Percentiles rank a stretch among this genome's conserved stretches.
Evolutionary conservation across 2,329 filamentous ascomycete species (phyloP).

Genomic region (Aspergillus fumigatus): DNA sequence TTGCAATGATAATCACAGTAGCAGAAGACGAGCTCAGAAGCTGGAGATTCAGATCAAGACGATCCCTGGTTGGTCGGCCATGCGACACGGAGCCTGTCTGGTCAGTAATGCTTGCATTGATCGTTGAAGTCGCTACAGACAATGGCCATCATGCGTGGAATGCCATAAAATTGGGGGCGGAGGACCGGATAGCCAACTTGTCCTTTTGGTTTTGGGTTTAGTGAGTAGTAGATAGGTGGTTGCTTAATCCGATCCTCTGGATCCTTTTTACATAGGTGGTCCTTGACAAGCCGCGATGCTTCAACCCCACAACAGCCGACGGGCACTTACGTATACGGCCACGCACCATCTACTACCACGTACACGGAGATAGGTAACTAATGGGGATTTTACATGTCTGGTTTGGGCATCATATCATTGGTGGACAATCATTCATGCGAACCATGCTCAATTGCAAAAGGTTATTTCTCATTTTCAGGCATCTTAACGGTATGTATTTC

Average conservation of each 20-base stretch:
- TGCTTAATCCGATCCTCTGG: neutral
- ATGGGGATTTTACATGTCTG: neutral
- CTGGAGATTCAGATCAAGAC: conserved; percentile 11
- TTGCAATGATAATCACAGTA: neutral
- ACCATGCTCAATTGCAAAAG: neutral
- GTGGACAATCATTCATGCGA: neutral
- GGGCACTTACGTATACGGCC: neutral
- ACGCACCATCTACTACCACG: neutral
- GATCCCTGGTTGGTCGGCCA: conserved; percentile 21
- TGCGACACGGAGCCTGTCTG: conserved; percentile 16
- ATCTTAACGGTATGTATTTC: no score
- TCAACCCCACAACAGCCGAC: neutral
- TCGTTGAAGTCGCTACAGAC: neutral
- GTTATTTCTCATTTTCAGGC: no score
- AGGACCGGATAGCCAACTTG: conserved; percentile 18
- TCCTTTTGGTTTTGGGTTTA: conserved; percentile 11
- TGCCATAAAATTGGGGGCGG: neutral
- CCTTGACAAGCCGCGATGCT: conserved; percentile 2
- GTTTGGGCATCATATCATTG: neutral
- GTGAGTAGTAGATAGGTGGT: neutral
- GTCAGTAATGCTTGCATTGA: conserved; percentile 8
- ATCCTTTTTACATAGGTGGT: neutral
- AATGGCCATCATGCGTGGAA: conserved; percentile 9
- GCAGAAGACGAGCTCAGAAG: conserved; percentile 13
- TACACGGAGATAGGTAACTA: neutral